A percentile compares a stretch with the other conserved stretches of the same genome.
Evolutionary conservation across 2,329 filamentous ascomycete species (phyloP).

Genomic region (Emergomyces orientalis): DNA sequence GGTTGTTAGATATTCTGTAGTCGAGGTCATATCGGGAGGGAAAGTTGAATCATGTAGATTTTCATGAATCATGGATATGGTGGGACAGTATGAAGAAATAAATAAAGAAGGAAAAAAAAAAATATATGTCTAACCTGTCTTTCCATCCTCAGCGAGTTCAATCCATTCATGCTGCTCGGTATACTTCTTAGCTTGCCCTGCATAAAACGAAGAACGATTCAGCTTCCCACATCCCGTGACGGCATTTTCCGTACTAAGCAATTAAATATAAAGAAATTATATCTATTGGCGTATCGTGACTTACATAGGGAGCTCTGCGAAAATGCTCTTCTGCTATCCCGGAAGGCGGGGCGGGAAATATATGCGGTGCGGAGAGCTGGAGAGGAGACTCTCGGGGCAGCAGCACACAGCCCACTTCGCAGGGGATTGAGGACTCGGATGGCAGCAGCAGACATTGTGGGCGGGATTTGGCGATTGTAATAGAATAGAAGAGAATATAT

Average conservation of each 20-base stretch:
- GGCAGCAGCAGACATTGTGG: constrained; percentile 32
- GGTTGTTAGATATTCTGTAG: constrained; percentile 6
- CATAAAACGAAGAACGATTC: not conserved
- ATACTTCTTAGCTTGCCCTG: constrained; percentile 60
- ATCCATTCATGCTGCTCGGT: constrained; percentile 99
- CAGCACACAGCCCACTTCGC: constrained; percentile 7
- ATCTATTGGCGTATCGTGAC: constrained; percentile 12
- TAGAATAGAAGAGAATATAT: not conserved
- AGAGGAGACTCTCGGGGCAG: constrained; percentile 2
- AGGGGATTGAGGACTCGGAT: constrained; percentile 17
- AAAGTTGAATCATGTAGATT: not conserved
- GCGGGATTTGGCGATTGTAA: constrained; percentile 4
- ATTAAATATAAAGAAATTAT: not conserved
- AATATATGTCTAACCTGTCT: constrained; percentile 51
- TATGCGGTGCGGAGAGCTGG: constrained; percentile 12
- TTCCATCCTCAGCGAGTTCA: constrained; percentile 72
- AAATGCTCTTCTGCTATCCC: constrained; percentile 26
- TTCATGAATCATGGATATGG: constrained; percentile 5
- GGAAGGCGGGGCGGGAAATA: constrained; percentile 8
- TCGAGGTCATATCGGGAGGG: constrained; percentile 6
- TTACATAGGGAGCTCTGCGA: constrained; percentile 35
- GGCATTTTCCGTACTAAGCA: not conserved
- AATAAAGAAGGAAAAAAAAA: constrained; percentile 18
- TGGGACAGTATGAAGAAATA: constrained; percentile 10
- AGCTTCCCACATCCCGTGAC: not conserved